Evolutionary conservation across 306 rosid genomes (phyloP).

Genomic region (Lablab purpureus): DNA sequence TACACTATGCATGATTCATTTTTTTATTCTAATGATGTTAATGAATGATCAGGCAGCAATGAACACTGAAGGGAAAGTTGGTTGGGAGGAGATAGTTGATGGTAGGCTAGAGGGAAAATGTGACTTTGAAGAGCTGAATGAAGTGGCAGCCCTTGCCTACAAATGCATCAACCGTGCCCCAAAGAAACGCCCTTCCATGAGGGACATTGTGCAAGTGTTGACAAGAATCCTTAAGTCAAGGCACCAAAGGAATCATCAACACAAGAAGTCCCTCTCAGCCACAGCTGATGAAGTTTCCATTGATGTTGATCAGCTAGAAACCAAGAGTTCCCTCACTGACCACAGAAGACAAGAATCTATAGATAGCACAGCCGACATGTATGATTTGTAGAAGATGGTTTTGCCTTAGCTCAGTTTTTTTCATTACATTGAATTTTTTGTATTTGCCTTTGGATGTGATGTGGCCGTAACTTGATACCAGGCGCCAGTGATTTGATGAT

Average conservation of each 20-base stretch:
- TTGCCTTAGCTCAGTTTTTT: conserved; percentile 36
- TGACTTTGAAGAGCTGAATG: conserved; percentile 77
- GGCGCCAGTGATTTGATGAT: conserved; percentile 42
- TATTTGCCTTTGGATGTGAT: conserved; percentile 44
- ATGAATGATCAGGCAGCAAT: conserved; percentile 84
- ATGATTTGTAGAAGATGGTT: conserved; percentile 64
- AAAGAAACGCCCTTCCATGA: conserved; percentile 87
- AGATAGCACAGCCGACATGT: conserved; percentile 78
- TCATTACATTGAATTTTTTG: conserved; percentile 38
- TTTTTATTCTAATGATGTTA: conserved; percentile 35
- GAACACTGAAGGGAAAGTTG: conserved; percentile 89
- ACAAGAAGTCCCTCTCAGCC: conserved; percentile 66
- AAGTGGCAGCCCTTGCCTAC: conserved; percentile 88
- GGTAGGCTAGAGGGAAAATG: conserved; percentile 77
- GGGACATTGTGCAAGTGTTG: conserved; percentile 89
- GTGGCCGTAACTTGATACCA: conserved; percentile 20
- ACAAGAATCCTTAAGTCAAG: conserved; percentile 70
- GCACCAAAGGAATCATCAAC: conserved; percentile 61
- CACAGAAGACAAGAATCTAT: conserved; percentile 88
- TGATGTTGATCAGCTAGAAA: conserved; percentile 67
- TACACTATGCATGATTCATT: conserved; percentile 18
- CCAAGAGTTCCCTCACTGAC: conserved; percentile 49
- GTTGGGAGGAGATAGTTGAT: conserved; percentile 98
- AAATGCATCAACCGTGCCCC: conserved; percentile 81
- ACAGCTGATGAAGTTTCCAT: conserved; percentile 70